These are phyloP conservation scores for Suhomyces guaymorum DNA, from an alignment of 1,139 yeast species.

Conservation along the genomic window DNA sequence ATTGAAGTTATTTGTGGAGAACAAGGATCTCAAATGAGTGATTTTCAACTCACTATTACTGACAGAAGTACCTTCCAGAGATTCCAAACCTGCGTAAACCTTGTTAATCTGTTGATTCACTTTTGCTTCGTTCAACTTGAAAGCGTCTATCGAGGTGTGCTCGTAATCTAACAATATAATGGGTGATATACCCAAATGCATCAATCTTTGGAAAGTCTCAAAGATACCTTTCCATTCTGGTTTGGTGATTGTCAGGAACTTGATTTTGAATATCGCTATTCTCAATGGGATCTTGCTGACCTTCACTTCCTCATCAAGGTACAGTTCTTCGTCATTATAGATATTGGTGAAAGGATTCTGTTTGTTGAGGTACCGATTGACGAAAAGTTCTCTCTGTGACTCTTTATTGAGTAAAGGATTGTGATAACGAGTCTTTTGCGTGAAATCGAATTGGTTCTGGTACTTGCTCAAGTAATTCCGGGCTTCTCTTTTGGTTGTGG, in stretches of 20 bases:
- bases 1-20: constrained; percentile 16
- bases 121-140: constrained; percentile 35
- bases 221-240: constrained; percentile 45
- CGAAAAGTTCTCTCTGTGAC: constrained; percentile 38
- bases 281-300: constrained; percentile 46
- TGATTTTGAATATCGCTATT: constrained; percentile 52
- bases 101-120: constrained; percentile 37
- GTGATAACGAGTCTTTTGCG: constrained; percentile 14
- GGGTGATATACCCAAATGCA: constrained; percentile 49
- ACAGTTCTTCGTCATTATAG: constrained; percentile 37
- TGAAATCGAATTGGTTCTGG: constrained; percentile 41
- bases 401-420: constrained; percentile 21
- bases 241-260: constrained; percentile 35
- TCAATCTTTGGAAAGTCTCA: constrained; percentile 50
- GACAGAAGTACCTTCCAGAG: constrained; percentile 17
- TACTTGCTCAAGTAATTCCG: constrained; percentile 64
- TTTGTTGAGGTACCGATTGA: constrained; percentile 42
- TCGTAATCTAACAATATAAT: constrained; percentile 35
- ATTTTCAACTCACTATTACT: constrained; percentile 25
- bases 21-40: constrained; percentile 32
- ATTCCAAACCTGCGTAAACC: constrained; percentile 18
- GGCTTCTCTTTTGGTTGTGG: constrained; percentile 79
- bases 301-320: constrained; percentile 32
- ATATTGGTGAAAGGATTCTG: constrained; percentile 37
- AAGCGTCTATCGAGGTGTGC: constrained; percentile 27